A percentile compares a stretch with the other conserved stretches of the same genome.
Evolutionary conservation across 768 basidiomycete species (phyloP).

Genomic region (Lactifluus echinatus): DNA sequence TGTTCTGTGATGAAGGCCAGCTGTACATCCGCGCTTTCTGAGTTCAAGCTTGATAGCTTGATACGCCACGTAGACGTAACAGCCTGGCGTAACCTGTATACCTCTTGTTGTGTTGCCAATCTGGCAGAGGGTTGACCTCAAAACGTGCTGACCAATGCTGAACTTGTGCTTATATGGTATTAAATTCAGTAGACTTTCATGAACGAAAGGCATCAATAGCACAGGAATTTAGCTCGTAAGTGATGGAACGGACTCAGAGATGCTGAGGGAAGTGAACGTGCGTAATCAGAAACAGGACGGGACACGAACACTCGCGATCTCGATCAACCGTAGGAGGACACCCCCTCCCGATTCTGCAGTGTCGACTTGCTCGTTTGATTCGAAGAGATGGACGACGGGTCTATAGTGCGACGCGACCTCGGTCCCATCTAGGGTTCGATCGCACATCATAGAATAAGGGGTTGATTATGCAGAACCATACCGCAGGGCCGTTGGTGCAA

Average conservation of each 20-base stretch:
- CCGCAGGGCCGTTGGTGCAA: not conserved
- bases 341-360: no score
- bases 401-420: not conserved
- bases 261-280: not conserved
- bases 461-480: not conserved
- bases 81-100: not conserved
- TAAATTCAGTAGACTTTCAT: not conserved
- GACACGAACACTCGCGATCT: no score
- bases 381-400: not conserved
- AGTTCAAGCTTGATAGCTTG: not conserved
- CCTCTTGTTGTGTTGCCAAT: not conserved
- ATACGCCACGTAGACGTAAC: not conserved
- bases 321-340: no score
- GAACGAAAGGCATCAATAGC: not conserved
- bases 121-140: no score
- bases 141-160: not conserved
- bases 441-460: not conserved
- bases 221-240: no score
- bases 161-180: conserved; percentile 2
- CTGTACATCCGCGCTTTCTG: not conserved
- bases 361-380: no score
- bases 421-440: not conserved
- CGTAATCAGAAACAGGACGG: no score
- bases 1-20: not conserved
- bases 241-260: no score